Evolutionary conservation across 768 basidiomycete genomes (phyloP), one percentile per base, ranked within the genome.

Genomic region (Termitomyces titanicus): DNA sequence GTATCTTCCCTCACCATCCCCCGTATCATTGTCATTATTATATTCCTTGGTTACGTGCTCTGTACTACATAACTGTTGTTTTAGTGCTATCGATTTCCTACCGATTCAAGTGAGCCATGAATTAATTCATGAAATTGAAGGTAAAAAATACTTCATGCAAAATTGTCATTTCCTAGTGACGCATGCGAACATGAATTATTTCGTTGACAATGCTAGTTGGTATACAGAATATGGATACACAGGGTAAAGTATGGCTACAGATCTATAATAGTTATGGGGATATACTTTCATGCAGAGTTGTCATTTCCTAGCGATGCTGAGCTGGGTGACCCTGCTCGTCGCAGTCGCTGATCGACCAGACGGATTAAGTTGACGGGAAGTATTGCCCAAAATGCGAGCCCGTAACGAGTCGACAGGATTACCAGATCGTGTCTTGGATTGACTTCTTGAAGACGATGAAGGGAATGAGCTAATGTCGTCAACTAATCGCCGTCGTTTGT

Each of bases 11-110:
- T 57, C 54, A 60, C 59, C 45, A 55, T 54, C 58, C 60, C 61
- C 60, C 68, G 69, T 72, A 69, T 69, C 72, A 64, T 65, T 68
- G 68, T 72, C 68, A 54, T 54, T 68, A 66, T 62, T 64, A 63
- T 49, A 62, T 64, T 72, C 71, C 69, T 68, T 70, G 71, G 69
- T 73, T 79, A 74, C 71, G 64, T 68, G 71, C 70, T 79, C 70
- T 80, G 79, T 80, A 80, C 74, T 79, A 61, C 67, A 58, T 80
- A 79, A 62, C 70, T 81, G 81, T 83, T 82, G 79, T 83, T 81
- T 67, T 76, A 73, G 70, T 73, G 83, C 80, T 83, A 77, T 83
- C 80, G 75, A 77, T 73, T 73, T 77, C 70, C 72, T 76, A 71
- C 64, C 64, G 56, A 51, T 31, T 54, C 40, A 47, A 47, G 31